A percentile compares a stretch with the other conserved stretches of the same genome.
phyloP scores from a whole-genome alignment of 2,329 filamentous ascomycete genomes.

The Ophiostoma sp. region DNA sequence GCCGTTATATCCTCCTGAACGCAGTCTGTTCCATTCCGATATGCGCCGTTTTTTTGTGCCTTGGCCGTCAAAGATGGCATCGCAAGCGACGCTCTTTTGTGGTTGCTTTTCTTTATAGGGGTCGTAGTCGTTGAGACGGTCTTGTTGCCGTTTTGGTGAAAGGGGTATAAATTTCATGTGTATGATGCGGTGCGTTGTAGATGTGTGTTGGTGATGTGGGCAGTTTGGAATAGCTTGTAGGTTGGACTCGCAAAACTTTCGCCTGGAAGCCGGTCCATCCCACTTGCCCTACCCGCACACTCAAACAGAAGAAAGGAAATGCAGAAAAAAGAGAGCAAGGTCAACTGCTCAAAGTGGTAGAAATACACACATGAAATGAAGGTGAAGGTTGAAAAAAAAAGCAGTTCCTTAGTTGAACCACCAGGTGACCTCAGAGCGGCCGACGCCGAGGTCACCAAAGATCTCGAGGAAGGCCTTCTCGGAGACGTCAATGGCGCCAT shows the following conservation, averaged over 20 bases:
- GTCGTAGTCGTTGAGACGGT: conserved; percentile 7
- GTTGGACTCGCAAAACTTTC: conserved; percentile 16
- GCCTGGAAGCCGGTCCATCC: conserved; percentile 14
- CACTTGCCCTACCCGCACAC: not conserved
- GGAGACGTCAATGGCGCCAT: conserved; percentile 54
- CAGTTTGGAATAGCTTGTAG: not conserved
- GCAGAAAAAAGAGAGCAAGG: conserved; percentile 14
- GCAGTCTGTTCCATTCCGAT: not conserved
- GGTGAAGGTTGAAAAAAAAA: not conserved
- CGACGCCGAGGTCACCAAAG: conserved; percentile 41
- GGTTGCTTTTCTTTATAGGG: not conserved
- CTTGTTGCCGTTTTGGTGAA: not conserved
- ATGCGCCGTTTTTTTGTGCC: not conserved
- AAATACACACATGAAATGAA: conserved; percentile 20
- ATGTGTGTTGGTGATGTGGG: not conserved
- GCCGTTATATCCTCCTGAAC: not conserved
- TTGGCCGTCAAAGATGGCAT: not conserved
- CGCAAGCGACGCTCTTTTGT: conserved; percentile 6
- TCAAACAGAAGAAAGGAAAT: not conserved
- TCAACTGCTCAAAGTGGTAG: conserved; percentile 12
- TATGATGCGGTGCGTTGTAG: conserved; percentile 4
- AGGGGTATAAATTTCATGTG: conserved; percentile 19
- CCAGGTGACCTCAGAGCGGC: conserved; percentile 39
- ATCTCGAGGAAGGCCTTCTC: conserved; percentile 51
- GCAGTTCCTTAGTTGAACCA: conserved; percentile 32